A percentile compares a stretch with the other conserved stretches of the same genome.
Conservation (phyloP, 495 filamentous ascomycete species). For the Penicillium angulare region DNA sequence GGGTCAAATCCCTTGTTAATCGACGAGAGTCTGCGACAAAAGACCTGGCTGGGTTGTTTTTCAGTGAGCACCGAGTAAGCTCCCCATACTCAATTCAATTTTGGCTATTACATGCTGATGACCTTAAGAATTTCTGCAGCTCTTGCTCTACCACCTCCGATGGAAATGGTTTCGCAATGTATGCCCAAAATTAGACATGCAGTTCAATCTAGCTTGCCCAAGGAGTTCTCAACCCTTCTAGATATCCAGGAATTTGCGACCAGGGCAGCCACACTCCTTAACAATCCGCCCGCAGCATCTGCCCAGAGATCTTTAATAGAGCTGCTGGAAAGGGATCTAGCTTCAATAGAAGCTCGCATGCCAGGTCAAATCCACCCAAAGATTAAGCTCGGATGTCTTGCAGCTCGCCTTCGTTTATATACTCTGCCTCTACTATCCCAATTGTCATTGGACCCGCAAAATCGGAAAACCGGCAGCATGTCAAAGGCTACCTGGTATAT, state of each 20-base stretch:
- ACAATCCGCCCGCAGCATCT: neutral
- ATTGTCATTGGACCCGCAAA: neutral
- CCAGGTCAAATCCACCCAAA: neutral
- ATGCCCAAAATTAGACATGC: neutral
- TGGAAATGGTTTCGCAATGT: neutral
- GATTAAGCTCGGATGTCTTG: neutral
- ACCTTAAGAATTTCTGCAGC: neutral
- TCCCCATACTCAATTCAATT: neutral
- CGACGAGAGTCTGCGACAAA: neutral
- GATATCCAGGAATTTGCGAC: neutral
- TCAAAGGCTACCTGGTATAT: neutral
- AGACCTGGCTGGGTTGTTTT: neutral
- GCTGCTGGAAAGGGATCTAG: neutral
- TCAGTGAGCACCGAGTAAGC: neutral
- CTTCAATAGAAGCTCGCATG: neutral
- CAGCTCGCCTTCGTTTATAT: neutral
- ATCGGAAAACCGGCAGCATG: neutral
- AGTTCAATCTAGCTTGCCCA: neutral
- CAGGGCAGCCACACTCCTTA: neutral
- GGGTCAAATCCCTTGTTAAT: neutral
- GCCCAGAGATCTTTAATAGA: neutral
- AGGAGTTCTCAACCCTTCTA: neutral
- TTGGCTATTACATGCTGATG: neutral
- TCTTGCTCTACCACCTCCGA: neutral
- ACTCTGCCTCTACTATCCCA: neutral